phyloP scores from a whole-genome alignment of 129 eudicot species.

The Solidago caesia region DNA sequence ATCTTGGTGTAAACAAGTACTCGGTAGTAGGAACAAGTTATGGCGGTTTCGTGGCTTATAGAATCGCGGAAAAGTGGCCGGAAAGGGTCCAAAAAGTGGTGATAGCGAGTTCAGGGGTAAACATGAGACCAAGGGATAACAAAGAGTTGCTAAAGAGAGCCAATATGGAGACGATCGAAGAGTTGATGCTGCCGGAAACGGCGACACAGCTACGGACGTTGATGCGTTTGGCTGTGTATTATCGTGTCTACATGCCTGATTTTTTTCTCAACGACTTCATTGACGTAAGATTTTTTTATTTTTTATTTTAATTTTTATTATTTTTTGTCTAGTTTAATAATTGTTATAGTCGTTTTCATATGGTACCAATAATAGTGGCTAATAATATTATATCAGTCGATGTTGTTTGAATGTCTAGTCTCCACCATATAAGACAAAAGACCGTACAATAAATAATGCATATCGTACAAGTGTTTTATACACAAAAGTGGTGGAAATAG shows the following conservation, averaged over 20 bases:
- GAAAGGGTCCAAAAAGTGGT: conserved; percentile 77
- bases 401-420: too few relatives aligned
- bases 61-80: conserved; percentile 69
- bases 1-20: conserved; percentile 50
- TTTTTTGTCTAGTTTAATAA: background rate
- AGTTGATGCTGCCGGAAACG: conserved; percentile 60
- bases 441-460: too few relatives aligned
- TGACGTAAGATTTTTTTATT: conserved; percentile 35
- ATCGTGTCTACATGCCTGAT: conserved; percentile 55
- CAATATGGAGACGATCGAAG: conserved; percentile 50
- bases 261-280: conserved; percentile 64
- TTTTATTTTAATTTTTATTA: background rate
- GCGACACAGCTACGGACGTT: conserved; percentile 52
- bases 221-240: conserved; percentile 40
- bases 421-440: too few relatives aligned
- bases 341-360: conserved; percentile 4
- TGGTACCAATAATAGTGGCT: background rate
- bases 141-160: conserved; percentile 55
- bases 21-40: conserved; percentile 76
- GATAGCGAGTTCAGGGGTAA: conserved; percentile 75
- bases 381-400: background rate
- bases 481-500: too few relatives aligned
- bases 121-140: conserved; percentile 48
- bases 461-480: too few relatives aligned
- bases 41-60: conserved; percentile 77